These are phyloP conservation scores for Boletus rufocinnamomeus DNA, from an alignment of 768 basidiomycete species.

Conservation along the genomic window DNA sequence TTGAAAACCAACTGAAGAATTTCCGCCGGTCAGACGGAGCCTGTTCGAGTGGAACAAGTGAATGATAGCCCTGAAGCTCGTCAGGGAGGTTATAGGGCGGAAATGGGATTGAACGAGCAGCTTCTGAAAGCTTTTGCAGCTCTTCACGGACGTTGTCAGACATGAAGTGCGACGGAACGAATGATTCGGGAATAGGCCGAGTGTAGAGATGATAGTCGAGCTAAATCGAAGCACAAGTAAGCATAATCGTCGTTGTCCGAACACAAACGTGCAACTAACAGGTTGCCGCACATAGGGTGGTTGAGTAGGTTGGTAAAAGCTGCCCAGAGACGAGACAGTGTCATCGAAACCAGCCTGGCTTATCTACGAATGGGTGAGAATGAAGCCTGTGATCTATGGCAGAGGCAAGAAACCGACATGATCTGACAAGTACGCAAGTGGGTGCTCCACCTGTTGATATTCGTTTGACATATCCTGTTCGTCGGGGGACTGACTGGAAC, in stretches of 20 bases:
- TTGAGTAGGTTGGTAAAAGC: conserved; percentile 44
- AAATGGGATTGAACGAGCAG: conserved; percentile 38
- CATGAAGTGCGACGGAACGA: conserved; percentile 74
- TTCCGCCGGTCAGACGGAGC: conserved; percentile 62
- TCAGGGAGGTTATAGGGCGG: conserved; percentile 69
- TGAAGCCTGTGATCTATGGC: background rate
- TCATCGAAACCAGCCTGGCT: conserved; percentile 37
- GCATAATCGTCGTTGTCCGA: background rate
- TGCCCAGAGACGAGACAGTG: conserved; percentile 22
- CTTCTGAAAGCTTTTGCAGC: conserved; percentile 52
- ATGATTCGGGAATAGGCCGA: conserved; percentile 56
- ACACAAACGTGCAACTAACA: conserved; percentile 41
- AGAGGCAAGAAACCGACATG: conserved; percentile 21
- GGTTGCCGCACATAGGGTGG: conserved; percentile 66
- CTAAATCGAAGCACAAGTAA: conserved; percentile 39
- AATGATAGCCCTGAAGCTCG: conserved; percentile 89
- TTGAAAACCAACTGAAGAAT: conserved; percentile 78
- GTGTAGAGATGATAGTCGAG: conserved; percentile 94
- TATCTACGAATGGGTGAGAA: conserved; percentile 2
- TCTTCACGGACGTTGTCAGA: conserved; percentile 74
- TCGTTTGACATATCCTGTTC: conserved; percentile 20
- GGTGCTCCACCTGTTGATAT: conserved; percentile 26
- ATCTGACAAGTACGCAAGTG: conserved; percentile 24
- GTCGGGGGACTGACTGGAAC: conserved; percentile 11
- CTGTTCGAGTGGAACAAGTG: conserved; percentile 76